Percentiles rank a stretch among this genome's conserved stretches.
These are phyloP conservation scores for Trichoderma sp. DNA, from an alignment of 2,329 filamentous ascomycete species.

Conservation along the genomic window DNA sequence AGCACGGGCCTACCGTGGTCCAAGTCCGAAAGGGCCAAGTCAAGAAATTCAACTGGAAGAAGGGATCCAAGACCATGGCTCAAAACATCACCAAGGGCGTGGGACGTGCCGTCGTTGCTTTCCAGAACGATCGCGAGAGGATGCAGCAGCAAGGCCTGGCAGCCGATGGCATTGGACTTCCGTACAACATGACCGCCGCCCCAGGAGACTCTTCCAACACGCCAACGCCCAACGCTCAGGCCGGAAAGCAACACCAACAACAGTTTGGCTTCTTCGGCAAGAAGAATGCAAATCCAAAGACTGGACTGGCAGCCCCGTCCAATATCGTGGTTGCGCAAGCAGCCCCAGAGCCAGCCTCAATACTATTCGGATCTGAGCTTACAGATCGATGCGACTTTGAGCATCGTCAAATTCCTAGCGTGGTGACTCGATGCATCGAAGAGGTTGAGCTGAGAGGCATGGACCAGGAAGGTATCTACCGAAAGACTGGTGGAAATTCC, in stretches of 20 bases:
- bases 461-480: slow-evolving; percentile 96
- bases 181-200: slow-evolving; percentile 68
- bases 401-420: slow-evolving; percentile 82
- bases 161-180: slow-evolving; percentile 66
- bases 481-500: slow-evolving; percentile 91
- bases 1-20: slow-evolving; percentile 84
- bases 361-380: slow-evolving; percentile 87
- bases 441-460: slow-evolving; percentile 96
- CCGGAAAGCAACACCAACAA: slow-evolving; percentile 39
- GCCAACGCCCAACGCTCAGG: slow-evolving; percentile 37
- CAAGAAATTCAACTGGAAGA: slow-evolving; percentile 99
- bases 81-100: slow-evolving; percentile 94
- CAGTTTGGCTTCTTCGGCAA: slow-evolving; percentile 74
- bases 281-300: slow-evolving; percentile 55
- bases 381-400: slow-evolving; percentile 84
- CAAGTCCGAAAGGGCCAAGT: slow-evolving; percentile 92
- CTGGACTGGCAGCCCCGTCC: slow-evolving; percentile 40
- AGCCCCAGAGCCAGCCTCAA: slow-evolving; percentile 56
- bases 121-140: slow-evolving; percentile 61
- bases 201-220: slow-evolving; percentile 52
- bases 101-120: slow-evolving; percentile 83
- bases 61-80: slow-evolving; percentile 88
- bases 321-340: slow-evolving; percentile 40
- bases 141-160: slow-evolving; percentile 55
- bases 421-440: slow-evolving; percentile 92